Evolutionary conservation across 2,329 filamentous ascomycete genomes (phyloP).

Genomic region (Alternaria conjuncta): DNA sequence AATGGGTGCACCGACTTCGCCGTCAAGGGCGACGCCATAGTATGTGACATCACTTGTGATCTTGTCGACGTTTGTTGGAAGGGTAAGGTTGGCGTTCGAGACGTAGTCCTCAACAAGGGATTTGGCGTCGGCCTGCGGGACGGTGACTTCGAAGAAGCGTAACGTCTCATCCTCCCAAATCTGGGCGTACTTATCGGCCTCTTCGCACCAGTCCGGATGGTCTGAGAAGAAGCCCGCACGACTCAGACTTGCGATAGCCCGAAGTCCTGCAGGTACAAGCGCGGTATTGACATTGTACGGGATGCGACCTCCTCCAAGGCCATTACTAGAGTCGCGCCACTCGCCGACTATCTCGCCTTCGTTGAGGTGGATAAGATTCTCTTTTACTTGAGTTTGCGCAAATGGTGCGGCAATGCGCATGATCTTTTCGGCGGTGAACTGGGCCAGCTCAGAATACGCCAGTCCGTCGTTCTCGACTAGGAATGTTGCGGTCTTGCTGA

Average conservation of each 20-base stretch:
- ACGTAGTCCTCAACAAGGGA: conserved; percentile 59
- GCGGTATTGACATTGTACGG: conserved; percentile 71
- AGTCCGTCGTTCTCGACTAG: conserved; percentile 59
- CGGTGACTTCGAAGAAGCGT: conserved; percentile 60
- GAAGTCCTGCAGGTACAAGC: conserved; percentile 66
- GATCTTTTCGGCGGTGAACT: conserved; percentile 64
- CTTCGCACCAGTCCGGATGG: conserved; percentile 55
- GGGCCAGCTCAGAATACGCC: conserved; percentile 61
- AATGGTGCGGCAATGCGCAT: conserved; percentile 64
- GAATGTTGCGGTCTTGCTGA: conserved; percentile 56
- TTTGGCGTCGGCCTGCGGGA: conserved; percentile 55
- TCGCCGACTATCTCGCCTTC: conserved; percentile 62
- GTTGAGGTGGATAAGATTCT: conserved; percentile 66
- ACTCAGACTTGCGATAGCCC: conserved; percentile 62
- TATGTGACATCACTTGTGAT: conserved; percentile 58
- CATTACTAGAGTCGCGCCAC: conserved; percentile 68
- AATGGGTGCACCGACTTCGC: conserved; percentile 50
- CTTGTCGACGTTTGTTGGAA: conserved; percentile 52
- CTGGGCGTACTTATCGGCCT: conserved; percentile 56
- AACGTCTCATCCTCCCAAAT: conserved; percentile 69
- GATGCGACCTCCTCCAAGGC: conserved; percentile 67
- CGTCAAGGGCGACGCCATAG: conserved; percentile 65
- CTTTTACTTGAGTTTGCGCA: conserved; percentile 56
- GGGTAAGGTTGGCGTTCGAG: conserved; percentile 50
- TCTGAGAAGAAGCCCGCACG: conserved; percentile 59